Base-by-base conservation (phyloP, 2,329 filamentous ascomycete genomes). In the Gnomoniopsis smithogilvyi region DNA sequence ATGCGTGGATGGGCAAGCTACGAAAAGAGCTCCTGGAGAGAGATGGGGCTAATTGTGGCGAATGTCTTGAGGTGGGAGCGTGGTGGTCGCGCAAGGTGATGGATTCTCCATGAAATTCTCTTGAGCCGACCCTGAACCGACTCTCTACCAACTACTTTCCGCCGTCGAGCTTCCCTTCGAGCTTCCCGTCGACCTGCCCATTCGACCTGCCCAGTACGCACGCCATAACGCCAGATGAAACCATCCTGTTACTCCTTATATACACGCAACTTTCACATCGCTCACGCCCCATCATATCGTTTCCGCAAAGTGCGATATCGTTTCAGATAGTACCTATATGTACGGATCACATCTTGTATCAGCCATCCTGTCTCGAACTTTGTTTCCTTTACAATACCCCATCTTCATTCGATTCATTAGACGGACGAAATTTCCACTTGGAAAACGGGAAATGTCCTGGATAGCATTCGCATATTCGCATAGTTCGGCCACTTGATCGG, bases 1-100 rank as follows among this genome's bases (percentile, higher is more conserved):
- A 96, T 71, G 80, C 86, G 46, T 97, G 93, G 93, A 86, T 90
- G 75, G 86, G 88, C 45, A 91, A 88, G 73, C 91, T 96, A 89
- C 94, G 92, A 82, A 84, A 85, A 50, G 89, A 95, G 72, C 74
- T 97, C 68, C 81, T 96, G 69, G 86, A 89, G 70, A 88, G 94
- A 62, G 87, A 86, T 56, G 90, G 91, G 21, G 88, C 90, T 19
- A 86, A 84, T 51, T 92, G 86, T 78, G 92, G 93, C 51, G 93
- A 97, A 73, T 96, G 92, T 73, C 76, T 97, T 21, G 91, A 85
- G 67, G 86, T 92, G 64, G 91, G 94, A 41, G 95, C 92, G 72
- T 97, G 93, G 78, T 95, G 88, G 72, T 96, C 87, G 62, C 92
- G 88, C 74, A 98, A 96, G 81, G 72, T 70, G 65, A 67, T 70